phyloP scores from a whole-genome alignment of 768 basidiomycete genomes.

The Sporobolomyces phaffii region DNA sequence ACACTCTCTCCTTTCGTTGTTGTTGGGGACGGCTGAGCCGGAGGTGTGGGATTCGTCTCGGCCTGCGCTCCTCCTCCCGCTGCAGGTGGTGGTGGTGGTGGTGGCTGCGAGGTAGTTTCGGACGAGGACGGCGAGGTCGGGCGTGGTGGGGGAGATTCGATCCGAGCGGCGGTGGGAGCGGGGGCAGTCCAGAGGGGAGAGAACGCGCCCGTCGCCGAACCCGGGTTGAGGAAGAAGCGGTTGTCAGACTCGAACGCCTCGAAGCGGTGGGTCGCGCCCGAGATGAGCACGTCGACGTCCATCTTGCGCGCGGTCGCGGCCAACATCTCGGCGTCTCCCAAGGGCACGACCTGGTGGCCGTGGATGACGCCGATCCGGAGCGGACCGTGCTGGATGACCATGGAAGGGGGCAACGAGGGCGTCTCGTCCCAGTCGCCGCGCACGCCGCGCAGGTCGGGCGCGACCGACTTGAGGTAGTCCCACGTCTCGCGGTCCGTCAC shows the following conservation, averaged over 20 bases:
- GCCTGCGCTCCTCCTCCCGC: too few species aligned
- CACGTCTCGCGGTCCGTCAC: slow-evolving; percentile 96
- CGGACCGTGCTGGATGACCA: slow-evolving; percentile 71
- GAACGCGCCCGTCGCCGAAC: slow-evolving; percentile 84
- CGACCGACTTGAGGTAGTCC: slow-evolving; percentile 90
- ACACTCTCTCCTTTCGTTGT: too few species aligned
- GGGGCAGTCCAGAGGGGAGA: slow-evolving; percentile 23
- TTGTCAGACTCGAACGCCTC: slow-evolving; percentile 87
- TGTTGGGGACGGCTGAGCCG: too few species aligned
- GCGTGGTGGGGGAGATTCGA: too few species aligned
- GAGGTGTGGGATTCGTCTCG: too few species aligned
- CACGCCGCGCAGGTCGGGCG: slow-evolving; percentile 84
- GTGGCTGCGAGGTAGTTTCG: slow-evolving; percentile 9
- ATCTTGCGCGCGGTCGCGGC: slow-evolving; percentile 83
- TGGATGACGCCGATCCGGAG: slow-evolving; percentile 88
- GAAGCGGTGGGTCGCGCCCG: slow-evolving; percentile 90
- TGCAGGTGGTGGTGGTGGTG: not conserved
- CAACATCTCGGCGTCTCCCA: slow-evolving; percentile 85
- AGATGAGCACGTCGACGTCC: slow-evolving; percentile 93
- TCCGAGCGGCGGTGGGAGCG: not conserved
- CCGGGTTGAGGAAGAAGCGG: slow-evolving; percentile 92
- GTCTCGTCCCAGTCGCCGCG: slow-evolving; percentile 89
- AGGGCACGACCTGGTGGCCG: slow-evolving; percentile 87
- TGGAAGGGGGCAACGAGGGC: slow-evolving; percentile 66
- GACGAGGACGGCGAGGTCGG: not conserved